Evolutionary conservation across 768 basidiomycete genomes (phyloP), one percentile per base, ranked within the genome.

Genomic region (Xanthoconium stramineum): DNA sequence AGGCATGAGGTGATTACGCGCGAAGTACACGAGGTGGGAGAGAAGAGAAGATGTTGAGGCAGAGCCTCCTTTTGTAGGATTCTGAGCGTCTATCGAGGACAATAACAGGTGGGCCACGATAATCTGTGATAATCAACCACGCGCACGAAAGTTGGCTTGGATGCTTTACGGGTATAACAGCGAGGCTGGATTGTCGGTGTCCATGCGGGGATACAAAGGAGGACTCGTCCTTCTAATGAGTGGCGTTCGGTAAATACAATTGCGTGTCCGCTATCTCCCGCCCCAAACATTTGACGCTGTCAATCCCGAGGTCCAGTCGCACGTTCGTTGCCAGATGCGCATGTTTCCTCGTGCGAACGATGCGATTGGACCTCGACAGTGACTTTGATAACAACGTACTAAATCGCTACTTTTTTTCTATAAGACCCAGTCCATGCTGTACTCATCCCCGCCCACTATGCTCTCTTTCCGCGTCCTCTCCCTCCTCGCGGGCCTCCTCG

Each of bases 401-500:
- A 12, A 12, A 35, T 35, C 33, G 33, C 8, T 35, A 6, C 33
- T 39, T 39, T 39, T 39, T 39, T n/a, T n/a, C 15, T 39, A 39
- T 39, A 39, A 39, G 38, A 39, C 17, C 38, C 38, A 17, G 9
- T 3, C 38, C 7, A 1, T 7, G 7, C 7, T 39, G 15, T 7
- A 15, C 38, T 7, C 38, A 37, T 13, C 36, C 40, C 40, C n/a
- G 19, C 40, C 39, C n/a, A 37, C 45, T 15, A 61, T 61, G 60
- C 30, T 46, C 55, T 61, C 65, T 30, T 58, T 48, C 3, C 64
- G 67, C 36, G 45, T 53, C 19, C n/a, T 62, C 47, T 56, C 71
- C 47, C 43, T 70, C 45, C n/a, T 53, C 55, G 50, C 53, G 10
- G 65, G 55, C 12, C 47, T 64, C 40, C 35, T 70, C 38, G 48